These are phyloP conservation scores for Climacium dendroides DNA, from an alignment of 225 moss, liverwort and hornwort genomes.

Conservation along the genomic window DNA sequence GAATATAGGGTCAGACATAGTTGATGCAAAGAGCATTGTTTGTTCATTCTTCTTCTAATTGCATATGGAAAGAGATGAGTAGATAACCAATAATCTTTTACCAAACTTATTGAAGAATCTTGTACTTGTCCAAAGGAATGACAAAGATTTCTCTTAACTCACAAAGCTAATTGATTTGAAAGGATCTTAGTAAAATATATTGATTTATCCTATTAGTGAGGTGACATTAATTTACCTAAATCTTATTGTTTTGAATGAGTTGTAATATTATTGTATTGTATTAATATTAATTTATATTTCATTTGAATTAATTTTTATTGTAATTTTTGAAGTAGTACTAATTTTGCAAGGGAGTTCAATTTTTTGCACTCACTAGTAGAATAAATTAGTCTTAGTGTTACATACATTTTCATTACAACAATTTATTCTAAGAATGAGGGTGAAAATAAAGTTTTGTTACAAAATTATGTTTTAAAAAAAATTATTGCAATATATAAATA, in stretches of 20 bases:
- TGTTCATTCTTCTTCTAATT: background rate
- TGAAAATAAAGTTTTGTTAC: background rate
- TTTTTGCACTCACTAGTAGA: background rate
- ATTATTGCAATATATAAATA: background rate
- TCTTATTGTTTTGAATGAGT: background rate
- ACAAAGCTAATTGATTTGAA: no score
- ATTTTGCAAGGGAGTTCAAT: background rate
- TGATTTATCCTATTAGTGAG: background rate
- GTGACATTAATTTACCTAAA: background rate
- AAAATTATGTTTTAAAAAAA: background rate
- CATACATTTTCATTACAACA: rapidly evolving
- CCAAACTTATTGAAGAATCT: background rate
- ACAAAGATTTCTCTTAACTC: background rate
- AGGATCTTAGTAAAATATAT: background rate
- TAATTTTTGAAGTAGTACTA: background rate
- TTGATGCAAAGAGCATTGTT: background rate
- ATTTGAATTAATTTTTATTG: background rate
- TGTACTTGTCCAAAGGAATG: rapidly evolving
- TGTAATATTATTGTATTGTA: background rate
- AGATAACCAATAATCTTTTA: background rate
- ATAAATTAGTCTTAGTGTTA: background rate
- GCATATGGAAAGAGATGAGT: background rate
- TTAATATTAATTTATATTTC: background rate
- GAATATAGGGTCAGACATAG: rapidly evolving
- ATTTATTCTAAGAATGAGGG: background rate